phyloP scores from a whole-genome alignment of 23 red algal species.

The Rhodosorus marinus region DNA sequence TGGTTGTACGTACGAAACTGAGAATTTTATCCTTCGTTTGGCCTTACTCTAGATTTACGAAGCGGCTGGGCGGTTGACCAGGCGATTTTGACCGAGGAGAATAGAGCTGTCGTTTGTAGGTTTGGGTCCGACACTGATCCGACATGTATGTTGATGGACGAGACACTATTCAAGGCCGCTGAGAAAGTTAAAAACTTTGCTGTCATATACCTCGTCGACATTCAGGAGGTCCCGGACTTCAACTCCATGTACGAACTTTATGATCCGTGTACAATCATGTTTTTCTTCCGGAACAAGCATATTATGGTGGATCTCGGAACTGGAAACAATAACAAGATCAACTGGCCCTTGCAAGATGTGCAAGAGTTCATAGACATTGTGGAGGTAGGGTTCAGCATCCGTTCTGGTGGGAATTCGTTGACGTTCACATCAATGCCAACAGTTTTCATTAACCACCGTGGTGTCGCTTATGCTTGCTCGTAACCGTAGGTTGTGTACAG shows the following conservation, averaged over 20 bases:
- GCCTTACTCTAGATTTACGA: too few relatives aligned
- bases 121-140: slow-evolving; percentile 82
- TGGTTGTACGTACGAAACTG: too few relatives aligned
- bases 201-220: slow-evolving; percentile 83
- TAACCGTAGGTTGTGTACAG: slow-evolving; percentile 70
- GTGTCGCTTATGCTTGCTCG: too few relatives aligned
- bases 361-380: slow-evolving; percentile 87
- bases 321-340: slow-evolving; percentile 96
- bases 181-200: slow-evolving; percentile 85
- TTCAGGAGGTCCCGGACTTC: slow-evolving; percentile 47
- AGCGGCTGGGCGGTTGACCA: slow-evolving; percentile 46
- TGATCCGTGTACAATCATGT: slow-evolving; percentile 72
- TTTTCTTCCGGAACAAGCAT: slow-evolving; percentile 88
- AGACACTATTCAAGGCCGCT: slow-evolving; percentile 82
- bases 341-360: slow-evolving; percentile 41
- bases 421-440: too few relatives aligned
- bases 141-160: slow-evolving; percentile 89
- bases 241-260: slow-evolving; percentile 50
- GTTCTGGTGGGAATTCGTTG: too few relatives aligned
- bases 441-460: too few relatives aligned
- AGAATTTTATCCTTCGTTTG: too few relatives aligned
- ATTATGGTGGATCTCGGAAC: slow-evolving; percentile 94
- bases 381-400: too few relatives aligned
- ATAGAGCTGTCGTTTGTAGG: slow-evolving; percentile 51
- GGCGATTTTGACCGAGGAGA: slow-evolving; percentile 39